A percentile compares a stretch with the other conserved stretches of the same genome.
Conservation (phyloP, 208 protist genomes). For the Trypanosoma avium region DNA sequence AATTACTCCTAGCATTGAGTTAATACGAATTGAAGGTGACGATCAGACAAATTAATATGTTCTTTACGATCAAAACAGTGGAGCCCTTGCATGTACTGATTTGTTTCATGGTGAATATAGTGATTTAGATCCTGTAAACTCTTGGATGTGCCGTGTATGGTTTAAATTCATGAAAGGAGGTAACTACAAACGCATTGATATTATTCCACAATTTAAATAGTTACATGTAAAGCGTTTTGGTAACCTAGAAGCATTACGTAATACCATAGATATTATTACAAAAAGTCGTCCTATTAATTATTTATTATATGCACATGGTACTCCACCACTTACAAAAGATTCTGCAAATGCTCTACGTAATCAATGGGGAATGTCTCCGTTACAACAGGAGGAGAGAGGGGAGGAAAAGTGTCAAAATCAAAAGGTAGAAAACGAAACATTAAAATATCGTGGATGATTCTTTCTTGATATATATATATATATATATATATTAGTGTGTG, state of each 20-base stretch:
- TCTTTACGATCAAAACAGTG: slow-evolving; percentile 58
- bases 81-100: slow-evolving; percentile 68
- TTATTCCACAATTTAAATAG: slow-evolving; percentile 76
- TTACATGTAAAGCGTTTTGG: slow-evolving; percentile 54
- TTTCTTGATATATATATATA: too few relatives aligned
- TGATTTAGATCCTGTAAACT: slow-evolving; percentile 85
- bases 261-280: slow-evolving; percentile 57
- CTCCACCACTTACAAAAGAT: slow-evolving; percentile 48
- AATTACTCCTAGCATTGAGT: slow-evolving; percentile 65
- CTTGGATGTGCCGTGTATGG: slow-evolving; percentile 88
- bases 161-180: slow-evolving; percentile 89
- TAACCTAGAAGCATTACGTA: slow-evolving; percentile 37
- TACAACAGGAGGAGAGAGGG: slow-evolving; percentile 17
- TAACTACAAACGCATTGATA: slow-evolving; percentile 70
- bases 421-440: neutral
- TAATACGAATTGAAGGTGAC: slow-evolving; percentile 68
- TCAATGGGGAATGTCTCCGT: slow-evolving; percentile 66
- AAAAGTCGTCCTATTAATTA: slow-evolving; percentile 40
- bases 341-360: slow-evolving; percentile 49
- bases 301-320: slow-evolving; percentile 70
- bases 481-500: too few relatives aligned
- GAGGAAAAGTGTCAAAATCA: neutral
- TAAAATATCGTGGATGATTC: too few relatives aligned
- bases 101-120: slow-evolving; percentile 82
- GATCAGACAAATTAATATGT: slow-evolving; percentile 73